These are phyloP conservation scores for Gracilariopsis chorda DNA, from an alignment of 23 red algal species.

Conservation along the genomic window DNA sequence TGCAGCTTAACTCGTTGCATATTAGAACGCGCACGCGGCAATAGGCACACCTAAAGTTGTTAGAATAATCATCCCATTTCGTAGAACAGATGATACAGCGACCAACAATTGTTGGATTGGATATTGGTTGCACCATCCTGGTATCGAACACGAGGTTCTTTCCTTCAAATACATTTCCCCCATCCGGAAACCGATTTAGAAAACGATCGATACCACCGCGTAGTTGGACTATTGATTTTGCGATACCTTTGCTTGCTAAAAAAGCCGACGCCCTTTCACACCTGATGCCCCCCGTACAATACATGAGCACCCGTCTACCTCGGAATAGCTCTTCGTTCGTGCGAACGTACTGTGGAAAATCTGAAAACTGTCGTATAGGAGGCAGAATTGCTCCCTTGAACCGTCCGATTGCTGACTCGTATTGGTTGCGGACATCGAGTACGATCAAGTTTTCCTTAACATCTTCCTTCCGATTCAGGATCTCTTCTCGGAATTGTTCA, in stretches of 20 bases:
- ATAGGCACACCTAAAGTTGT: constrained; percentile 12
- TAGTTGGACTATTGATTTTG: constrained; percentile 38
- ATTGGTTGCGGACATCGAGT: constrained; percentile 50
- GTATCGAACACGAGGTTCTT: constrained; percentile 62
- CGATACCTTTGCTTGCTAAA: neutral
- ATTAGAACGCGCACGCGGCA: constrained; percentile 28
- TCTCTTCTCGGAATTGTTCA: constrained; percentile 25
- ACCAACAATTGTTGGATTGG: neutral
- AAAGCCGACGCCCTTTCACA: constrained; percentile 52
- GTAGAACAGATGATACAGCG: constrained; percentile 14
- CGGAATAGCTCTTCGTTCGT: constrained; percentile 2
- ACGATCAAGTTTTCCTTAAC: neutral
- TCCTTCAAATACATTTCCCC: constrained; percentile 56
- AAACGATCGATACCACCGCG: constrained; percentile 51
- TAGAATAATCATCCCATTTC: constrained; percentile 65
- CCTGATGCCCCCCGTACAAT: constrained; percentile 67
- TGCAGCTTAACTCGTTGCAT: neutral
- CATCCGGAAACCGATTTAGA: constrained; percentile 42
- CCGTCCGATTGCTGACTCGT: constrained; percentile 49
- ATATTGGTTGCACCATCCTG: constrained; percentile 31
- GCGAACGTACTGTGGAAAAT: constrained; percentile 24
- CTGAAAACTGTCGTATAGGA: constrained; percentile 52
- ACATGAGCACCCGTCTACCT: constrained; percentile 49
- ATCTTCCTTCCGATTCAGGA: neutral
- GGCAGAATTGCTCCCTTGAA: constrained; percentile 42